These are phyloP conservation scores for Umbelopsis vinacea DNA, from an alignment of 192 early-diverging fungal genomes.

Conservation along the genomic window DNA sequence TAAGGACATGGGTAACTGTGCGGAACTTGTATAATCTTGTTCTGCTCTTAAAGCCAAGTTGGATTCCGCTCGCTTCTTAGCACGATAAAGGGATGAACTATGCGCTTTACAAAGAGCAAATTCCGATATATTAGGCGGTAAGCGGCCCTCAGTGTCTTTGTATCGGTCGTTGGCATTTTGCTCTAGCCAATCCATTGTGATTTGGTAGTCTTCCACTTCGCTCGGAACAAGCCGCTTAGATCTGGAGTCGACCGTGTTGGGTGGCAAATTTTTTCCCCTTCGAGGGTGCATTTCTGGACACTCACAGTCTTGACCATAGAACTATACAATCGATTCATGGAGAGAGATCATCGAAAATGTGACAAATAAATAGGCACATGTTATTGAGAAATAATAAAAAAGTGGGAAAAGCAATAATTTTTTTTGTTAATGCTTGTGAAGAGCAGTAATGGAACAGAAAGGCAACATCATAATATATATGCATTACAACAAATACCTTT, in stretches of 20 bases:
- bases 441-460: not conserved
- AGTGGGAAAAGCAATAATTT: not conserved
- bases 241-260: constrained; percentile 38
- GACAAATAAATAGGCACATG: constrained; percentile 15
- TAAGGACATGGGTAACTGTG: constrained; percentile 5
- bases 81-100: constrained; percentile 40
- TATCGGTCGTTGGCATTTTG: constrained; percentile 37
- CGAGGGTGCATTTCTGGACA: constrained; percentile 44
- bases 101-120: constrained; percentile 48
- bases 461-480: not conserved
- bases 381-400: not conserved
- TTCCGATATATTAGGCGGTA: constrained; percentile 30
- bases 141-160: constrained; percentile 24
- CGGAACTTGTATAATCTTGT: constrained; percentile 14
- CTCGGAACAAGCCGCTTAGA: constrained; percentile 35
- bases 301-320: constrained; percentile 35
- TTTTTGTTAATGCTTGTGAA: no score
- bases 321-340: not conserved
- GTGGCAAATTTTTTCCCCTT: constrained; percentile 44
- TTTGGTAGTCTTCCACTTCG: constrained; percentile 41
- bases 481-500: constrained; percentile 7
- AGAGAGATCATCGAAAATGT: not conserved
- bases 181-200: constrained; percentile 38
- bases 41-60: constrained; percentile 1
- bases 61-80: constrained; percentile 34